Base-by-base conservation (phyloP, 2,329 filamentous ascomycete genomes). In the Xylariales sp. region DNA sequence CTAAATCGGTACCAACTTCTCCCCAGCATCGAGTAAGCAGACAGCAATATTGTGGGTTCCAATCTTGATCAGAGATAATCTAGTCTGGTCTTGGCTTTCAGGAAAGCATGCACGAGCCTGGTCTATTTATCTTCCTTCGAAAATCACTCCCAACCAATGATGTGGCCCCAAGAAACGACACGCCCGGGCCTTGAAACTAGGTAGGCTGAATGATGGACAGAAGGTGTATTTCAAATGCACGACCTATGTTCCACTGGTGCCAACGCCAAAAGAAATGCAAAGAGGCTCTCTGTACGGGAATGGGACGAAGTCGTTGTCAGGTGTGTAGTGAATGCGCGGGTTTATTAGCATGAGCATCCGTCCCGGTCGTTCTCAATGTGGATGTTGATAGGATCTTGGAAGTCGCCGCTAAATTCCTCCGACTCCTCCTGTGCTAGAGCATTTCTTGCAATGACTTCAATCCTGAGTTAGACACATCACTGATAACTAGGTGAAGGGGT, bases 331-430 rank as follows among this genome's bases (percentile, higher is more conserved):
- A 33, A 14, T 9, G 8, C 15, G 3, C 16, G 19, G 29, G 29
- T 16, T 12, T 34, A 46, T 76, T 76, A 98, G 72, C 93, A 98
- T 56, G 90, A 82, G 67, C 93, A 98, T 43, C 90, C 89, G 58
- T 95, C 88, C 56, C 88, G 82, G 57, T 94, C 88, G 64, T 88
- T 89, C 68, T 95, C 90, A 54, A 96, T 86, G 67, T 95, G 88
- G 64, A 98, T 96, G 65, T 95, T 95, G 69, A 98, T 97, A 38
- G 91, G 91, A 62, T 97, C 93, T 58, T 89, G 88, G 72, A 95
- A 98, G 64, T 97, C 93, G 46, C 89, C 89, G 63, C 86, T 94
- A 68, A 94, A 98, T 65, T 98, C 93, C 62, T 96, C 91, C 2
- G 90, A 91, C 68, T 97, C 93, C 70, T 98, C 93, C 68, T 98